Base-by-base conservation (phyloP, 345 rosid species). In the Eucalyptus rudis region DNA sequence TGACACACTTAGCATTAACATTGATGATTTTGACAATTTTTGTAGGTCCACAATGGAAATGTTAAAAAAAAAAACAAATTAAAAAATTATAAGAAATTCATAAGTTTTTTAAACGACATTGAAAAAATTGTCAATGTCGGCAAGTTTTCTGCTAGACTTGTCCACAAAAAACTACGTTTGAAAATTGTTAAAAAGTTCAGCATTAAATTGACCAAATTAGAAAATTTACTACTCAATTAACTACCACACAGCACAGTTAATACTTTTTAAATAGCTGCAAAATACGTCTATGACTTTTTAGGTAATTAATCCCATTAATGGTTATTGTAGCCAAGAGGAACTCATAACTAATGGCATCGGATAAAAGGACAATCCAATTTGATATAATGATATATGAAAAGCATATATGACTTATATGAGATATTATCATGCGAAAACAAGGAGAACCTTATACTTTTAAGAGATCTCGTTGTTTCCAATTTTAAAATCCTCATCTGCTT, bases 231-330 rank as follows among this genome's bases (percentile, higher is more conserved):
- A 31, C 5, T 66, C 2, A 31, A 66, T 31, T 66, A 9, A 4
- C 3, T 3, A 2, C 6, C 10, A 0, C 4, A 7, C 3, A 15
- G 1, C 7, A 64, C 1, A 7, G 0, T 15, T n/a, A 1, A 1
- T 7, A 3, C 31, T 64, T 62, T 64, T 64, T 64, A n/a, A 7
- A 54, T 54, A 51, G 31, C 16, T 27, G 8, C 14, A 6, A 14
- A 62, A n/a, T n/a, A 64, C 4, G 10, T 64, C 3, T 62, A 29
- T 15, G 2, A 29, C 4, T 29, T 62, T 62, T 29, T 62, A n/a
- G 2, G 10, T 54, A 20, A 54, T 54, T 54, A 29, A 29, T 14
- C 19, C 22, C 31, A 33, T 64, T n/a, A 14, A 15, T 31, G 40
- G 10, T n/a, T n/a, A 15, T 4, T 8, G 40, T 31, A 15, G 79